A percentile compares a stretch with the other conserved stretches of the same genome.
phyloP scores from a whole-genome alignment of 805 yeast species.

The Wickerhamiella kazuoi region DNA sequence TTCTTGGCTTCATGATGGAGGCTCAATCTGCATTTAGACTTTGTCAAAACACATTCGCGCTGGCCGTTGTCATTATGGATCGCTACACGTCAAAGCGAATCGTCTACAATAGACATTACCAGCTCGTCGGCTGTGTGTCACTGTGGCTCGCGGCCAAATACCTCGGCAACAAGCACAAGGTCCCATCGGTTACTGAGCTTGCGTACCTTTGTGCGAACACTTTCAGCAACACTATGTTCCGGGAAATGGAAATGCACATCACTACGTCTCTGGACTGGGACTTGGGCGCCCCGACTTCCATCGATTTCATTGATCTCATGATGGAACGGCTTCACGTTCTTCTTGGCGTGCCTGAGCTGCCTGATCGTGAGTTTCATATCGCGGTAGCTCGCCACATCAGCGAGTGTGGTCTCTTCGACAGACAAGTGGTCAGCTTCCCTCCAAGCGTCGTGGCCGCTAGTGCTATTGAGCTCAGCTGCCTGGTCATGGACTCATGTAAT shows the following conservation, averaged over 20 bases:
- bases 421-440: constrained; percentile 15
- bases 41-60: constrained; percentile 50
- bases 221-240: constrained; percentile 41
- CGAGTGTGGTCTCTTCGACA: constrained; percentile 21
- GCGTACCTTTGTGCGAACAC: constrained; percentile 52
- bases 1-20: constrained; percentile 67
- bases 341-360: constrained; percentile 2
- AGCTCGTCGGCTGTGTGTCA: constrained; percentile 78
- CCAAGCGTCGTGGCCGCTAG: constrained; percentile 21
- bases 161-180: constrained; percentile 55
- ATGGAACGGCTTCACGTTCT: constrained; percentile 4
- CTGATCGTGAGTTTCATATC: constrained; percentile 9
- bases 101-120: constrained; percentile 71
- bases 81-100: constrained; percentile 80
- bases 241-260: constrained; percentile 66
- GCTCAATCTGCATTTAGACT: constrained; percentile 38
- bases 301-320: constrained; percentile 25
- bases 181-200: constrained; percentile 57
- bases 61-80: constrained; percentile 62
- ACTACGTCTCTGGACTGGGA: constrained; percentile 57
- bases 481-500: constrained; percentile 11
- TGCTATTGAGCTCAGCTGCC: constrained; percentile 21
- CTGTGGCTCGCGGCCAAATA: constrained; percentile 83
- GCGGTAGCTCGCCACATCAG: constrained; percentile 20
- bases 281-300: constrained; percentile 43